Percentiles rank a stretch among this genome's conserved stretches.
phyloP scores from a whole-genome alignment of 2,329 filamentous ascomycete species.

The Ramularia collo-cygni region DNA sequence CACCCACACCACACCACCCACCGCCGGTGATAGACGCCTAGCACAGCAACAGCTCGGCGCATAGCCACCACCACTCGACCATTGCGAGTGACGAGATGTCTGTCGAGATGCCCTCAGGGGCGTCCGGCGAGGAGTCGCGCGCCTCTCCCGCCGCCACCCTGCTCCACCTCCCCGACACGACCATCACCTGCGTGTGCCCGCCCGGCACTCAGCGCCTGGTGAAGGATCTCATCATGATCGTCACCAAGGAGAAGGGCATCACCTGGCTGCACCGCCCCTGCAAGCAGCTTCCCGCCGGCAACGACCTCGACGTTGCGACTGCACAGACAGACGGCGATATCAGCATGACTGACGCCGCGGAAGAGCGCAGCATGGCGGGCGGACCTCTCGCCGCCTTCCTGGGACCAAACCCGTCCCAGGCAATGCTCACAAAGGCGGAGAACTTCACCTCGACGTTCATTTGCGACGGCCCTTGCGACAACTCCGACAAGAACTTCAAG shows the following conservation, averaged over 20 bases:
- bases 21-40: too few relatives aligned
- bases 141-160: not conserved
- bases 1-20: too few relatives aligned
- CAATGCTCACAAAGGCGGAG: constrained; percentile 7
- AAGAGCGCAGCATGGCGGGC: constrained; percentile 1
- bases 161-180: constrained; percentile 4
- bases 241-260: constrained; percentile 2
- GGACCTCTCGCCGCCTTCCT: constrained; percentile 4
- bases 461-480: constrained; percentile 18
- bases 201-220: constrained; percentile 6
- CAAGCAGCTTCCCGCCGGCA: constrained; percentile 7
- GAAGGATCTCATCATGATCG: constrained; percentile 6
- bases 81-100: too few relatives aligned
- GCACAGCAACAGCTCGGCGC: too few relatives aligned
- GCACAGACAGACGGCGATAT: not conserved
- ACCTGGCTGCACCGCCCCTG: constrained; percentile 14
- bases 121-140: too few relatives aligned
- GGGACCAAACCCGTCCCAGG: constrained; percentile 2
- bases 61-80: too few relatives aligned
- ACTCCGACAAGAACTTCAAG: constrained; percentile 5
- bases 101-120: too few relatives aligned
- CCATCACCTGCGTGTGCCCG: constrained; percentile 14
- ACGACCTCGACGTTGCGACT: not conserved
- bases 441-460: constrained; percentile 15
- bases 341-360: not conserved